Percentiles rank a stretch among this genome's conserved stretches.
Conservation (phyloP, 495 filamentous ascomycete species). For the Tuber calosporum region DNA sequence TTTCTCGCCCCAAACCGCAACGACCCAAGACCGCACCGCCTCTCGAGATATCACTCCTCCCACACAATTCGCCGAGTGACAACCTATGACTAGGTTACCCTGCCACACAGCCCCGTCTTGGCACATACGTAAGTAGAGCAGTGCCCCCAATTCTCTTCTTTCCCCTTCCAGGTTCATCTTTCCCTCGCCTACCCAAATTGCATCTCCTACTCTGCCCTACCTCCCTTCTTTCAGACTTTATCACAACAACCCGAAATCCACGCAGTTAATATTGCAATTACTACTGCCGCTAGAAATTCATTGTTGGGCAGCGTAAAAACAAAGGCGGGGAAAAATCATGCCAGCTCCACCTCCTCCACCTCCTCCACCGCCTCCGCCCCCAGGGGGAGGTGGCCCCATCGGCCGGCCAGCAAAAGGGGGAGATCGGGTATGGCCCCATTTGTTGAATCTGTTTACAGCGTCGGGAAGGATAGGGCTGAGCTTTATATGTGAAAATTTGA, state of each 20-base stretch:
- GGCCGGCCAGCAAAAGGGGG: slow-evolving; percentile 6
- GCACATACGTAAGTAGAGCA: background rate
- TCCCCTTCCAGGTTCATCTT: background rate
- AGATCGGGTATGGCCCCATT: slow-evolving; percentile 29
- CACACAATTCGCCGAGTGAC: background rate
- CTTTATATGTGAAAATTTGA: background rate
- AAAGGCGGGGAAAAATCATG: slow-evolving; percentile 2
- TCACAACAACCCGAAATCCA: background rate
- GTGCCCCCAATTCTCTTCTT: background rate
- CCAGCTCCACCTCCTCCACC: slow-evolving; percentile 34
- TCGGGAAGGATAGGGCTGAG: background rate
- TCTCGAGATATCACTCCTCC: background rate
- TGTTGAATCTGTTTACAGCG: background rate
- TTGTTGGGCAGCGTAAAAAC: background rate
- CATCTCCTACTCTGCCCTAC: background rate
- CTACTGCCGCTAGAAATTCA: background rate
- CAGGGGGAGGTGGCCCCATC: slow-evolving; percentile 21
- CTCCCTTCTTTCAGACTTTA: background rate
- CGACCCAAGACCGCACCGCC: background rate
- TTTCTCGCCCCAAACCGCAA: background rate
- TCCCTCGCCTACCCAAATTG: background rate
- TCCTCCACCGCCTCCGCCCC: slow-evolving; percentile 38
- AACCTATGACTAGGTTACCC: slow-evolving; percentile 10
- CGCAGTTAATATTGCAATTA: background rate
- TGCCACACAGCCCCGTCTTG: slow-evolving; percentile 4